A percentile compares a stretch with the other conserved stretches of the same genome.
Conservation (phyloP, 176 grass and related monocot species). For the Otatea glauca region DNA sequence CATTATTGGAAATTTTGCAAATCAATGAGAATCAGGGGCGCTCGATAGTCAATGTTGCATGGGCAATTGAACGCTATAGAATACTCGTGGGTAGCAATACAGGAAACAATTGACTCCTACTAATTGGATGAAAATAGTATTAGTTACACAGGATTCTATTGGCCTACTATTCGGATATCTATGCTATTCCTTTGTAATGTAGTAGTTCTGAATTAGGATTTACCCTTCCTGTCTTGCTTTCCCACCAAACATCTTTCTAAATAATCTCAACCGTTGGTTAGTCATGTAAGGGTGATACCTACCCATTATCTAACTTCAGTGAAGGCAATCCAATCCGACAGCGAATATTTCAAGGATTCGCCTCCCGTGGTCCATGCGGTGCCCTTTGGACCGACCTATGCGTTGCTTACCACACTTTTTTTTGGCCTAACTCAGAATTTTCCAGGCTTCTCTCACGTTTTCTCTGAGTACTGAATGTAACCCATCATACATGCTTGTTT, state of each 20-base stretch:
- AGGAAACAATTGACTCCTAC: not conserved
- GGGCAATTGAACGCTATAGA: not conserved
- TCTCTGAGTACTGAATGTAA: not conserved
- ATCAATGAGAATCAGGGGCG: not conserved
- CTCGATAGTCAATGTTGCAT: not conserved
- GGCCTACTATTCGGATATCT: not conserved
- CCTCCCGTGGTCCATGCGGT: not conserved
- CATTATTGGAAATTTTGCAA: not conserved
- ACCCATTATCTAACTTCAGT: not conserved
- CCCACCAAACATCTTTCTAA: not conserved
- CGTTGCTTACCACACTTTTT: not conserved
- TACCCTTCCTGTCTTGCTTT: constrained; percentile 15
- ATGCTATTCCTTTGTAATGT: not conserved
- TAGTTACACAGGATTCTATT: not conserved
- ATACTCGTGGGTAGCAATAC: not conserved
- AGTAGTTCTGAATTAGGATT: not conserved
- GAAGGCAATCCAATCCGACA: not conserved
- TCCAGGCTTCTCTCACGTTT: not conserved
- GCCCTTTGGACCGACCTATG: not conserved
- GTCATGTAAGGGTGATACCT: constrained; percentile 8
- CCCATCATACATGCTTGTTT: not conserved
- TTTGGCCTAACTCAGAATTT: not conserved
- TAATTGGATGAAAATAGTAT: not conserved
- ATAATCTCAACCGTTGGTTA: not conserved
- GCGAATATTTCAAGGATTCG: constrained; percentile 9